Conservation (phyloP, 768 basidiomycete genomes). For the Infundibulicybe gibba region DNA sequence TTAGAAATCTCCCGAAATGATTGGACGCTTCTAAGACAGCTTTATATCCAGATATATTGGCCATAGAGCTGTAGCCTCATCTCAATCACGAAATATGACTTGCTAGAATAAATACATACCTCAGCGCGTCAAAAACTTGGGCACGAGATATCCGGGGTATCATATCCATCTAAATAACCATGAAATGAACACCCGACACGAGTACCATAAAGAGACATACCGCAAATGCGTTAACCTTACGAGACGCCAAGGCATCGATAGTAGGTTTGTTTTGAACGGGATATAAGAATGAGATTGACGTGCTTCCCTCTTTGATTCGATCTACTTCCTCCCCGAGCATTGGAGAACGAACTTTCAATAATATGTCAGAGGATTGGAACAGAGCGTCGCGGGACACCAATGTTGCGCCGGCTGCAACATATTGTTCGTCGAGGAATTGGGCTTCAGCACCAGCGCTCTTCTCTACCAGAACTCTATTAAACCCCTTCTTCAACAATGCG, state of each 20-base stretch:
- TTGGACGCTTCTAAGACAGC: conserved; percentile 89
- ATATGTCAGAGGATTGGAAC: conserved; percentile 67
- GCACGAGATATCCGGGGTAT: conserved; percentile 90
- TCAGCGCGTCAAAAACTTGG: conserved; percentile 86
- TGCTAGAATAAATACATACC: conserved; percentile 38
- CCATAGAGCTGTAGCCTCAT: conserved; percentile 65
- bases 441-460: conserved; percentile 65
- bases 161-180: conserved; percentile 64
- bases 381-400: conserved; percentile 71
- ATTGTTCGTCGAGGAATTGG: conserved; percentile 81
- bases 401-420: conserved; percentile 73
- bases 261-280: conserved; percentile 77
- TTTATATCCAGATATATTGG: conserved; percentile 93
- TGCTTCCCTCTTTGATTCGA: conserved; percentile 67
- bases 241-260: conserved; percentile 64
- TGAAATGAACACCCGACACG: no score
- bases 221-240: conserved; percentile 71
- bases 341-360: conserved; percentile 85
- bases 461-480: conserved; percentile 69
- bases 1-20: conserved; percentile 85
- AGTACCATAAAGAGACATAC: conserved; percentile 22
- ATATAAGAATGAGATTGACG: conserved; percentile 81
- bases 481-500: conserved; percentile 80
- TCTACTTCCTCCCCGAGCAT: conserved; percentile 57
- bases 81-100: conserved; percentile 1